A percentile compares a stretch with the other conserved stretches of the same genome.
phyloP scores from a whole-genome alignment of 208 protist genomes.

The Crithidia mellificae region DNA sequence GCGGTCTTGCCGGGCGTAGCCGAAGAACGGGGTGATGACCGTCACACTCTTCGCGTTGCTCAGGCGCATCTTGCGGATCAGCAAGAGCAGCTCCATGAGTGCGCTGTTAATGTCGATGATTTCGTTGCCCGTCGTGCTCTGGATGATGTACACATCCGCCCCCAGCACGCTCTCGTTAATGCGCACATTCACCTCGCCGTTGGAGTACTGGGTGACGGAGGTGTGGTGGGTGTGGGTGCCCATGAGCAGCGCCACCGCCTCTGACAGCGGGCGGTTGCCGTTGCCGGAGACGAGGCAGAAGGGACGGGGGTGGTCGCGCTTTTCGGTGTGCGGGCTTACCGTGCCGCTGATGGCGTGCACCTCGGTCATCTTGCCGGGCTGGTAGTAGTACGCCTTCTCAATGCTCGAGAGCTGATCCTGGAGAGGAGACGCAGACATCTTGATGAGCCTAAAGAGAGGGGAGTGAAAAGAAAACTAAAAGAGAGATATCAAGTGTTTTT shows the following conservation, averaged over 20 bases:
- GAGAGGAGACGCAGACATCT: slow-evolving; percentile 43
- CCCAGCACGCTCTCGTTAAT: slow-evolving; percentile 95
- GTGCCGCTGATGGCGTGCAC: slow-evolving; percentile 71
- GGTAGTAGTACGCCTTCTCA: slow-evolving; percentile 84
- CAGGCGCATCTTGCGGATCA: slow-evolving; percentile 90
- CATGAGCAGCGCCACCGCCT: slow-evolving; percentile 84
- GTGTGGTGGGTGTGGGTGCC: slow-evolving; percentile 78
- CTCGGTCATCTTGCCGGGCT: slow-evolving; percentile 69
- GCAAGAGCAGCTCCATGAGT: slow-evolving; percentile 96
- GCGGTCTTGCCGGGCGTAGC: slow-evolving; percentile 93
- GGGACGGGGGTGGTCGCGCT: slow-evolving; percentile 29
- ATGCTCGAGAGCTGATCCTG: slow-evolving; percentile 78
- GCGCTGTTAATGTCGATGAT: slow-evolving; percentile 93
- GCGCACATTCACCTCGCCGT: slow-evolving; percentile 91
- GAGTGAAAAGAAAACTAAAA: slow-evolving; percentile 16
- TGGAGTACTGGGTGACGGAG: slow-evolving; percentile 81
- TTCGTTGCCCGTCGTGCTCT: slow-evolving; percentile 92
- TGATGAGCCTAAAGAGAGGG: slow-evolving; percentile 8
- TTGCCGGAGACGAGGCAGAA: slow-evolving; percentile 90
- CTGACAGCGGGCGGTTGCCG: slow-evolving; percentile 86
- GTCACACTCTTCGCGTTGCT: slow-evolving; percentile 89
- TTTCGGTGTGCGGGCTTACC: slow-evolving; percentile 46
- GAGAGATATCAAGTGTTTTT: background rate
- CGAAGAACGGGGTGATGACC: slow-evolving; percentile 95
- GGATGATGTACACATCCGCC: slow-evolving; percentile 96